phyloP scores from a whole-genome alignment of 139 green algal genomes.

The Chlorella sp. region DNA sequence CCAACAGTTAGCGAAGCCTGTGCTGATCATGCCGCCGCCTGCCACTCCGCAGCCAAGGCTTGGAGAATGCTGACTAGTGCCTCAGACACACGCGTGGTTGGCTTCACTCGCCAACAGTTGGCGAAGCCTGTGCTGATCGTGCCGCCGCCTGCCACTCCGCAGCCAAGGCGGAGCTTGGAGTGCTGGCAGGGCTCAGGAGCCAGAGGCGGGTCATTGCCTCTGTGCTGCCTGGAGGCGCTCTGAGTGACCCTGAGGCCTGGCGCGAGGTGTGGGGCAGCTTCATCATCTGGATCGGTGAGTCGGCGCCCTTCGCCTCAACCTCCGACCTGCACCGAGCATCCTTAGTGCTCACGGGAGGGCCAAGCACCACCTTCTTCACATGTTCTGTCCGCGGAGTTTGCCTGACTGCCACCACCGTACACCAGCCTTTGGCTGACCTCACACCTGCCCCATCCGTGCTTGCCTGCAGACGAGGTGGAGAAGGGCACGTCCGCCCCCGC shows the following conservation, averaged over 20 bases:
- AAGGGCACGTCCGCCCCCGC: neutral
- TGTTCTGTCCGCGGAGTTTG: neutral
- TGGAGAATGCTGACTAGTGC: neutral
- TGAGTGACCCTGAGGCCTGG: neutral
- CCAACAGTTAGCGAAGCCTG: neutral
- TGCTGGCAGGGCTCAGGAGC: neutral
- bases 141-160: neutral
- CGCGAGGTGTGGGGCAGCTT: slow-evolving; percentile 6
- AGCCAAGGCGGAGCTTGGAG: neutral
- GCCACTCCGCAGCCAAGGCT: neutral
- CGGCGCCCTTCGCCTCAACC: neutral
- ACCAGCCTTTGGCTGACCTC: neutral
- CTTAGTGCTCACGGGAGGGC: neutral
- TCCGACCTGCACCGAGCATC: neutral
- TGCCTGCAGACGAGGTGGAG: neutral
- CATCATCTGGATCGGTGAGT: neutral
- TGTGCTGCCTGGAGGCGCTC: neutral
- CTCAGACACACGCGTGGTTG: neutral
- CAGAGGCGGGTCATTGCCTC: neutral
- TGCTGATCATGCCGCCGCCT: neutral
- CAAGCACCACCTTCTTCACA: neutral
- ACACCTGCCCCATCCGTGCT: neutral
- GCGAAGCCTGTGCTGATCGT: too few relatives aligned
- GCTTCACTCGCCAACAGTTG: too few relatives aligned
- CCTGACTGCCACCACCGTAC: neutral